A percentile compares a stretch with the other conserved stretches of the same genome.
These are phyloP conservation scores for Beauveria brongniartii DNA, from an alignment of 2,329 filamentous ascomycete genomes.

Conservation along the genomic window DNA sequence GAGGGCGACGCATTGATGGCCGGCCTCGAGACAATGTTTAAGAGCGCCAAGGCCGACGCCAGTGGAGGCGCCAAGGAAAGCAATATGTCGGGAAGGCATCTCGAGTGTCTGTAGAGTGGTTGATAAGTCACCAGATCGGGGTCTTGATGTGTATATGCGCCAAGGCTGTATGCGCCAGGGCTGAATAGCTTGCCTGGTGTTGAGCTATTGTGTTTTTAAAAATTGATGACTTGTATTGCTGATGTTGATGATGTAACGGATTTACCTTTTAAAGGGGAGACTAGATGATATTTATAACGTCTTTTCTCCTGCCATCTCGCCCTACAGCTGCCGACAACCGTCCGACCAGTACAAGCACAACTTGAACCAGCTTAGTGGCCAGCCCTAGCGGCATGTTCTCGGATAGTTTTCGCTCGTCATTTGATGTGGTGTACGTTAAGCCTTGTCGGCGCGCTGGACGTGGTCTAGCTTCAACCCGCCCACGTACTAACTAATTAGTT, in stretches of 20 bases:
- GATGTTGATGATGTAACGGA: neutral
- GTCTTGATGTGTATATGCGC: neutral
- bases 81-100: constrained; percentile 25
- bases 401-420: neutral
- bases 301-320: neutral
- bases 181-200: neutral
- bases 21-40: constrained; percentile 34
- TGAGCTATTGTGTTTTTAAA: neutral
- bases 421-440: neutral
- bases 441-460: neutral
- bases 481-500: neutral
- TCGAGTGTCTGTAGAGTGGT: neutral
- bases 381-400: neutral
- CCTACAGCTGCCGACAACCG: neutral
- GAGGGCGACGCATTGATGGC: constrained; percentile 39
- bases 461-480: neutral
- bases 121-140: neutral
- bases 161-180: neutral
- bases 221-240: neutral
- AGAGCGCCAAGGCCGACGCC: constrained; percentile 41
- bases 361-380: neutral
- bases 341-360: neutral
- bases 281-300: neutral
- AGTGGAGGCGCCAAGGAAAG: constrained; percentile 46
- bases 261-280: neutral